Evolutionary conservation across 306 rosid species (phyloP).

Genomic region (Datisca glomerata): DNA sequence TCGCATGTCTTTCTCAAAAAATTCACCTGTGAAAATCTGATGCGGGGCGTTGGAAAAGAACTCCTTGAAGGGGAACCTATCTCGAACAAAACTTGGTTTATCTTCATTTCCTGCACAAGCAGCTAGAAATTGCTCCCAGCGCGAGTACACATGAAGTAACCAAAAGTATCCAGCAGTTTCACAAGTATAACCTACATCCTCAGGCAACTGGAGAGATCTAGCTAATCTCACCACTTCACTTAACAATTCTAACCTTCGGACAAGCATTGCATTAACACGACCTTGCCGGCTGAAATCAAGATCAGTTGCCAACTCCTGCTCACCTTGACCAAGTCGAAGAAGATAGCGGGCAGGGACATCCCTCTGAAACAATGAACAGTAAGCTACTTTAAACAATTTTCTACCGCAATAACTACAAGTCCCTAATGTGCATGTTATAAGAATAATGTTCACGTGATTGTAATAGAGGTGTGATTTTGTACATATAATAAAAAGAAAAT

Average conservation of each 20-base stretch:
- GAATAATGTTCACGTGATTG: too few relatives aligned
- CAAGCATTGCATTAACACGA: constrained; percentile 97
- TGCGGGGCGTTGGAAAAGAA: constrained; percentile 56
- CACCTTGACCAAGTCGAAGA: constrained; percentile 99
- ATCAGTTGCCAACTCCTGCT: constrained; percentile 97
- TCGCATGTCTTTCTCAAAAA: constrained; percentile 83
- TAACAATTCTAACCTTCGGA: constrained; percentile 72
- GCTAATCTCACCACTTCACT: constrained; percentile 92
- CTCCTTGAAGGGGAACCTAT: constrained; percentile 93
- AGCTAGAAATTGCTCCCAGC: constrained; percentile 88
- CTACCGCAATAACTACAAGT: too few relatives aligned
- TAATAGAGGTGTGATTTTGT: background rate
- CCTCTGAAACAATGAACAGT: constrained; percentile 38
- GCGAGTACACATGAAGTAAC: constrained; percentile 96
- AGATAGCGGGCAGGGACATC: constrained; percentile 99
- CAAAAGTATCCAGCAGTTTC: constrained; percentile 99
- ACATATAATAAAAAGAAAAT: background rate
- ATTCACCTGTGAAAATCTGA: constrained; percentile 68
- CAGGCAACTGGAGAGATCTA: constrained; percentile 92
- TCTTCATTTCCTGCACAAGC: constrained; percentile 67
- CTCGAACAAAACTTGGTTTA: constrained; percentile 56
- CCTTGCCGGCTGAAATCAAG: constrained; percentile 98
- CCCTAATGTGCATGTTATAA: too few relatives aligned
- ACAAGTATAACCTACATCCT: constrained; percentile 96
- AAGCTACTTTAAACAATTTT: too few relatives aligned